Evolutionary conservation across 2,329 filamentous ascomycete species (phyloP), one percentile per base, ranked within the genome.

Genomic region (Epichloe festucae): DNA sequence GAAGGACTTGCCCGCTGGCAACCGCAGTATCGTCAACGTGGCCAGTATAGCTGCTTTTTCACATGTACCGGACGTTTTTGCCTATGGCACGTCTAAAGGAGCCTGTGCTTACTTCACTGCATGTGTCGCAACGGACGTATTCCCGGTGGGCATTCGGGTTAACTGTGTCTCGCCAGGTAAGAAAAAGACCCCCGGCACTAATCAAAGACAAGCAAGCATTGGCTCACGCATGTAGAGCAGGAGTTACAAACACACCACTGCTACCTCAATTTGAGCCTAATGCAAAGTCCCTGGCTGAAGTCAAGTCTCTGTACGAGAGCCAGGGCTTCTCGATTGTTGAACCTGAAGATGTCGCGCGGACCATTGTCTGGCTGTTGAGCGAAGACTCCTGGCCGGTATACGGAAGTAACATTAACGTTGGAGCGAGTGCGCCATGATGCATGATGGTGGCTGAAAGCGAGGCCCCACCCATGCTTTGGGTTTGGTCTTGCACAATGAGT

Each of bases 11-110:
- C 41, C 48, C 11, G 10, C 4, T 7, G 17, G 17, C 6, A 35
- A 38, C 5, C 48, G 48, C 42, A 50, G 48, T 41, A 50, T 50
- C 41, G 48, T 50, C 41, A 50, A 50, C 12, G 41, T 50, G 21
- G 48, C 48, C 19, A 50, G 48, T 31, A 45, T 50, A 14, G 31
- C 48, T 5, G 34, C 48, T n/a, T 50, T 50, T 5, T 50, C 41
- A 5, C 48, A 50, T 15, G 40, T 50, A n/a, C 48, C 48, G 19
- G 48, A 50, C 31, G 48, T 50, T 6, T 50, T 45, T 35, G 48
- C 48, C 2, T 50, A 50, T 21, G 27, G 41, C 48, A 50, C 48
- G 12, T 50, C 41, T 23, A 50, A 50, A 27, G 36, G 31, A 6
- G 48, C 48, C 4, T 50, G 48, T 27, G 48, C 31, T n/a, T 45